Evolutionary conservation across 345 rosid species (phyloP).

Genomic region (Noccaea caerulescens): DNA sequence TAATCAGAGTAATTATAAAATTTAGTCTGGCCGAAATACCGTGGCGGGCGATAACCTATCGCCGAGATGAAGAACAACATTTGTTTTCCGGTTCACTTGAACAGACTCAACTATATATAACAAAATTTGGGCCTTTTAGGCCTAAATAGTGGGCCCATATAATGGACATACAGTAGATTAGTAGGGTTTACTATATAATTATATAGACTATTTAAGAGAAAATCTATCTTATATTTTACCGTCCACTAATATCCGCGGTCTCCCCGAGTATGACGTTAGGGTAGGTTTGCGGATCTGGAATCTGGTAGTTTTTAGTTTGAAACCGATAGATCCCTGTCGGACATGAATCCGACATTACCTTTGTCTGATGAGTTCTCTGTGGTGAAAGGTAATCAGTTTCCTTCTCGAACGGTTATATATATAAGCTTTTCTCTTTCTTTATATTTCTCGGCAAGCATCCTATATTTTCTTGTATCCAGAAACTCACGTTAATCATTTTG

Average conservation of each 20-base stretch:
- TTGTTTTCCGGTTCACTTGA: conserved; percentile 4
- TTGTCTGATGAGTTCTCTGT: background rate
- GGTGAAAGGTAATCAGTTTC: background rate
- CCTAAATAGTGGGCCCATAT: background rate
- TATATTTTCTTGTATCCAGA: background rate
- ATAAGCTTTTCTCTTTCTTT: background rate
- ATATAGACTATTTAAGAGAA: too few relatives aligned
- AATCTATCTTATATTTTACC: too few relatives aligned
- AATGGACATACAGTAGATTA: too few relatives aligned
- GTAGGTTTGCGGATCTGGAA: background rate
- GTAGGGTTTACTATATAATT: too few relatives aligned
- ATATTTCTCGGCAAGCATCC: background rate
- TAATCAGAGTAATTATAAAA: too few relatives aligned
- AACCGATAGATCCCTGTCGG: background rate
- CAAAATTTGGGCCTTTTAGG: conserved; percentile 7
- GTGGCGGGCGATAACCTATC: conserved; percentile 21
- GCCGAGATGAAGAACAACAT: background rate
- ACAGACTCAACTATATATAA: background rate
- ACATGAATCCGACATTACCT: background rate
- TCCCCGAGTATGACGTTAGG: background rate
- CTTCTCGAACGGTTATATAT: conserved; percentile 14
- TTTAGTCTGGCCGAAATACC: background rate
- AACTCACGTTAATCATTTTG: background rate
- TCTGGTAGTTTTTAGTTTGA: background rate
- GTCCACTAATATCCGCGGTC: background rate